These are phyloP conservation scores for Vaucheria bursata DNA, from an alignment of 352 stramenopile genomes.

Conservation along the genomic window DNA sequence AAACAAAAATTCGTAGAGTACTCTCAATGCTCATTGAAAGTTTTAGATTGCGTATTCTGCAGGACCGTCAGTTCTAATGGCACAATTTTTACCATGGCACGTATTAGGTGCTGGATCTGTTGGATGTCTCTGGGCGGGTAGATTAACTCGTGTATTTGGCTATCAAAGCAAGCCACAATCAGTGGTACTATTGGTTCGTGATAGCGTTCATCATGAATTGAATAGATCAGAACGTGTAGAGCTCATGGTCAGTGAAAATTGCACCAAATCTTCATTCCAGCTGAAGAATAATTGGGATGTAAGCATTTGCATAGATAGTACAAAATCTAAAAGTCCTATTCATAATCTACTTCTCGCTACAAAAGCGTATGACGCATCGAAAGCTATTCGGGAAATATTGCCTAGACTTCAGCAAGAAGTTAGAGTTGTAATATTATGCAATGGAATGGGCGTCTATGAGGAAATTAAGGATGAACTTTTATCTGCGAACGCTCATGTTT, in stretches of 20 bases:
- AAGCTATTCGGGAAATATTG: neutral
- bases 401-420: neutral
- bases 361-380: neutral
- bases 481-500: neutral
- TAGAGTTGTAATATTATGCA: neutral
- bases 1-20: too few relatives aligned
- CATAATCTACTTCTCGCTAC: neutral
- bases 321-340: neutral
- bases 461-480: neutral
- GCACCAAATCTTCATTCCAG: neutral
- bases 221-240: neutral
- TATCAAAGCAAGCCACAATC: neutral
- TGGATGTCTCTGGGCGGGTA: neutral
- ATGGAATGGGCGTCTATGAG: neutral
- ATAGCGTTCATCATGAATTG: neutral
- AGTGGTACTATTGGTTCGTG: neutral
- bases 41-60: too few relatives aligned
- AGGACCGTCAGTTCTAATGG: too few relatives aligned
- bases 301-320: too few relatives aligned
- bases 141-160: neutral
- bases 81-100: too few relatives aligned
- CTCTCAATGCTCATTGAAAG: too few relatives aligned
- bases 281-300: too few relatives aligned
- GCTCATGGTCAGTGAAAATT: neutral
- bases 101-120: neutral